phyloP scores from a whole-genome alignment of 306 rosid genomes.

The Ormosia emarginata region DNA sequence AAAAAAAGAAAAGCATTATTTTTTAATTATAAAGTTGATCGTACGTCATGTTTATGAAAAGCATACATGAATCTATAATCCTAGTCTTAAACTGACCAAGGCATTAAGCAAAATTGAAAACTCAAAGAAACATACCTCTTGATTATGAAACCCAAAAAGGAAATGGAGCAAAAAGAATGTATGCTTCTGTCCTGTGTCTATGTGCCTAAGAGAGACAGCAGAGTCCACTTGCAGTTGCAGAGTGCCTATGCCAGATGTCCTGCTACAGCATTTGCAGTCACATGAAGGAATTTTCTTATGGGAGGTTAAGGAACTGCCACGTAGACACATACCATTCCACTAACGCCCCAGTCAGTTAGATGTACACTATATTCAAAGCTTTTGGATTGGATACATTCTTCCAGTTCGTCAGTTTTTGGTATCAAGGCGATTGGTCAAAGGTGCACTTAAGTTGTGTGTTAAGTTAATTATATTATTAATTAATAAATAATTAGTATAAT shows the following conservation, averaged over 20 bases:
- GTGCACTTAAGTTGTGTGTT: too few relatives aligned
- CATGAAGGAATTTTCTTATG: constrained; percentile 16
- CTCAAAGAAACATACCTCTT: constrained; percentile 26
- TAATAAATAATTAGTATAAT: too few relatives aligned
- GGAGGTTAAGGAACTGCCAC: constrained; percentile 54
- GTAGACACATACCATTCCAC: constrained; percentile 45
- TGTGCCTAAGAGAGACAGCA: not conserved
- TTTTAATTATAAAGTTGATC: not conserved
- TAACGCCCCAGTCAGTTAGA: not conserved
- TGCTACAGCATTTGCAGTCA: constrained; percentile 6
- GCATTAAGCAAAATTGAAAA: constrained; percentile 3
- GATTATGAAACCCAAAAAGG: constrained; percentile 12
- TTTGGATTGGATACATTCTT: not conserved
- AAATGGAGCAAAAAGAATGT: not conserved
- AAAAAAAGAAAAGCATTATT: not conserved
- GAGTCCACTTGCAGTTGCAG: not conserved
- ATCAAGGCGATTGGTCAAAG: too few relatives aligned
- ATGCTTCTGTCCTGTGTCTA: not conserved
- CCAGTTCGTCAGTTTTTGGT: too few relatives aligned
- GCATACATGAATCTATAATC: not conserved
- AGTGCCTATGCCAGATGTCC: not conserved
- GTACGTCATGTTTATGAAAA: not conserved
- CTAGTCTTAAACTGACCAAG: not conserved
- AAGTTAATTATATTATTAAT: too few relatives aligned
- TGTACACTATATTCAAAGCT: not conserved